Base-by-base conservation (phyloP, 805 yeast species). In the Metschnikowia hibisci region DNA sequence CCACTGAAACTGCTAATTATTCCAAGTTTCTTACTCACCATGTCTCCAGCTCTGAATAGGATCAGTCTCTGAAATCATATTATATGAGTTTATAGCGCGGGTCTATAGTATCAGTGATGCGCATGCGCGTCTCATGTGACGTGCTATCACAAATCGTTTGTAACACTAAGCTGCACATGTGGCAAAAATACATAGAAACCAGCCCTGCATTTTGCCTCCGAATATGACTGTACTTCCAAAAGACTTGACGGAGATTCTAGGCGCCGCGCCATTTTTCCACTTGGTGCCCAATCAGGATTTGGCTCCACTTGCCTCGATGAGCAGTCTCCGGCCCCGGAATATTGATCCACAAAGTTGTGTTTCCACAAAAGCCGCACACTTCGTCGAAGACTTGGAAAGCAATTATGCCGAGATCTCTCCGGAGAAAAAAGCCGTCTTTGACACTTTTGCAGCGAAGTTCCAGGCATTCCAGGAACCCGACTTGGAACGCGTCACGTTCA, bases 401-500 rank as follows among this genome's bases (percentile, higher is more conserved):
- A 40, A 39, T 8, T n/a, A 52, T 20, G 53, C 45, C 15, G 27
- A 41, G 1, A 44, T 54, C 7, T 47, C 57, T 0, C 51, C 42
- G 10, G 32, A 49, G 4, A 50, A 47, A 32, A 22, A 26, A 2
- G 44, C 39, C 3, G 44, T 47, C 8, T 28, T 57, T 22, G 48
- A 47, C 3, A 12, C 41, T 9, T 32, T 64, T 6, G 55, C 38
- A n/a, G 46, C 51, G 3, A 62, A 58, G 25, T 49, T 63, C 37
- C 27, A 29, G 1, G 36, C 45, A 1, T 64, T 52, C 45, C 48
- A 57, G 12, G 59, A 58, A 35, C 46, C 41, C 11, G 63, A 67
- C n/a, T 44, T 67, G 22, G 63, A 62, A 30, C 52, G 50, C 5
- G 34, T 66, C 8, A 28, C 46, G n/a, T 73, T 73, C 53, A 64